Conservation (phyloP, 2,329 filamentous ascomycete species). For the Trichoderma hamatum region DNA sequence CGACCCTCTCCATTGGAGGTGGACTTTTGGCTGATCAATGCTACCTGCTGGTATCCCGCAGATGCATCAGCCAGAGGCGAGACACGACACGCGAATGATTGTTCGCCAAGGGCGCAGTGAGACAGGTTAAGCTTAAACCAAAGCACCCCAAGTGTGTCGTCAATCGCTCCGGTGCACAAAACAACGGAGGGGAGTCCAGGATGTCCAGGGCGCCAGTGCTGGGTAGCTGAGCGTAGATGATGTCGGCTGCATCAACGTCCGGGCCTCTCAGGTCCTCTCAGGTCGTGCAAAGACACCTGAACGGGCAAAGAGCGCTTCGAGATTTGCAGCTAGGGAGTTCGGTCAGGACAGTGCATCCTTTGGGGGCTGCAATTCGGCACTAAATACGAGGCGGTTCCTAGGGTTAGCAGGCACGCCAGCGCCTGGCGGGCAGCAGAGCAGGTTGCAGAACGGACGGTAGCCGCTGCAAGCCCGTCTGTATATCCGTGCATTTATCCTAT, state of each 20-base stretch:
- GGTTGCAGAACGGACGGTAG: background rate
- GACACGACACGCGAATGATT: constrained; percentile 10
- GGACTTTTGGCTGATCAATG: constrained; percentile 8
- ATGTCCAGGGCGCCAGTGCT: background rate
- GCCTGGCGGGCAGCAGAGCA: background rate
- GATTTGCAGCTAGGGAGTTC: constrained; percentile 15
- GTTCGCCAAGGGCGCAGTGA: constrained; percentile 19
- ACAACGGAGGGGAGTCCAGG: background rate
- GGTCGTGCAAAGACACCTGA: constrained; percentile 8
- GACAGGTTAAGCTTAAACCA: constrained; percentile 28
- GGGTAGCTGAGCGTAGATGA: background rate
- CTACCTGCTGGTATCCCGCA: background rate
- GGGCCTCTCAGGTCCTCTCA: background rate
- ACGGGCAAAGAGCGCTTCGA: constrained; percentile 4
- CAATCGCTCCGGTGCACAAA: constrained; percentile 4
- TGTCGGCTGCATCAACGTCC: background rate
- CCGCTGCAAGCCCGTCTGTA: background rate
- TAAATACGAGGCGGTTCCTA: background rate
- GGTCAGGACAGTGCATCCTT: background rate
- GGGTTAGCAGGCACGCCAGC: background rate
- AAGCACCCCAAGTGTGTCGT: constrained; percentile 12
- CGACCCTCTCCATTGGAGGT: background rate
- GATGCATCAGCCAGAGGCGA: constrained; percentile 18
- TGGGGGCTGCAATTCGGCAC: background rate
- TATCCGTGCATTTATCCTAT: background rate